Conservation (phyloP, 1,284 basidiomycete species). For the Apiotrichum montevideense region DNA sequence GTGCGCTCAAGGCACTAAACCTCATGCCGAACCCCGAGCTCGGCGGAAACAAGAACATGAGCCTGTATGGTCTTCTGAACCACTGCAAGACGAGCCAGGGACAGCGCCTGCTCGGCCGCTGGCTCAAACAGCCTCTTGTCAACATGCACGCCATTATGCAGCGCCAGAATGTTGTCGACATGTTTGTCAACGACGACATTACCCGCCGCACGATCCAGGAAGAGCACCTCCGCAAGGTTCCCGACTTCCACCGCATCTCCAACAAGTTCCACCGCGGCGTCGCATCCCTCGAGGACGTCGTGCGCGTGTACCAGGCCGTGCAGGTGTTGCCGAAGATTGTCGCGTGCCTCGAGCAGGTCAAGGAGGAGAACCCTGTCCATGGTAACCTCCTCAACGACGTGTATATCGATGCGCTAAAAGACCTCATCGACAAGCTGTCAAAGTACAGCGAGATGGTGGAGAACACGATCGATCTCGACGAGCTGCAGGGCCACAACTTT, state of each 20-base stretch:
- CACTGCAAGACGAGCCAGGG: constrained; percentile 97
- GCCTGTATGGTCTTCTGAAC: constrained; percentile 82
- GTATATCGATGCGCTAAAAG: constrained; percentile 59
- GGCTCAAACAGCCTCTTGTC: constrained; percentile 95
- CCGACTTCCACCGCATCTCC: constrained; percentile 86
- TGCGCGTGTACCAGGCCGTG: constrained; percentile 90
- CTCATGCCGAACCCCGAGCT: constrained; percentile 67
- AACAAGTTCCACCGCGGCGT: constrained; percentile 84
- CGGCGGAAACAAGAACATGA: constrained; percentile 64
- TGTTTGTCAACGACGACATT: constrained; percentile 73
- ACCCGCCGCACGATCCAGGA: constrained; percentile 59
- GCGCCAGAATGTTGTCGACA: constrained; percentile 79
- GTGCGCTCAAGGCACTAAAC: constrained; percentile 84
- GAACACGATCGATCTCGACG: constrained; percentile 84
- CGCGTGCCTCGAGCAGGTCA: constrained; percentile 52
- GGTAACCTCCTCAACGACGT: constrained; percentile 59
- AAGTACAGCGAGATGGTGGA: constrained; percentile 94
- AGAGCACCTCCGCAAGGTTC: constrained; percentile 82
- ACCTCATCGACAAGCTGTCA: constrained; percentile 57
- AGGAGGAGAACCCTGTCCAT: constrained; percentile 41
- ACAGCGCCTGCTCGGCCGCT: constrained; percentile 78
- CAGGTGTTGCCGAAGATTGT: constrained; percentile 70
- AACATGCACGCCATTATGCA: constrained; percentile 86
- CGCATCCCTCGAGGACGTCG: constrained; percentile 88
- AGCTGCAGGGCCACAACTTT: constrained; percentile 76